phyloP scores from a whole-genome alignment of 1,139 yeast genomes.

The Lodderomyces metapsilosis region DNA sequence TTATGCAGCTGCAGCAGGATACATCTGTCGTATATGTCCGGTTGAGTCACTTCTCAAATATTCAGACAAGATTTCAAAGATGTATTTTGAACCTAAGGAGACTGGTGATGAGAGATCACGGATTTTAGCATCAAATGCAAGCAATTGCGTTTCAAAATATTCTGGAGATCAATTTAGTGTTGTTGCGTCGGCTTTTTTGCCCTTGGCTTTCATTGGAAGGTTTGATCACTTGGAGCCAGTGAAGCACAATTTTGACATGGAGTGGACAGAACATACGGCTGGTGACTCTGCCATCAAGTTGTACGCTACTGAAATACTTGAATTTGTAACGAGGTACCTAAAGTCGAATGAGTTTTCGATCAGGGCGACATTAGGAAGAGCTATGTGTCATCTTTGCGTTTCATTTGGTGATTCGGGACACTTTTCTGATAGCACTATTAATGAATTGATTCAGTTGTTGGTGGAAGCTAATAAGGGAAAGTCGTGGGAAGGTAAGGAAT shows the following conservation, averaged over 20 bases:
- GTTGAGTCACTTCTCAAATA: slow-evolving; percentile 55
- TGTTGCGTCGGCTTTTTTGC: slow-evolving; percentile 66
- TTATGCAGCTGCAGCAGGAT: slow-evolving; percentile 80
- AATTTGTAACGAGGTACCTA: slow-evolving; percentile 48
- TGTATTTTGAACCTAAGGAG: slow-evolving; percentile 62
- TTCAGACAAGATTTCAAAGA: slow-evolving; percentile 47
- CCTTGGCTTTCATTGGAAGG: slow-evolving; percentile 76
- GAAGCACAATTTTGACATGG: slow-evolving; percentile 51
- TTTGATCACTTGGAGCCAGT: slow-evolving; percentile 58
- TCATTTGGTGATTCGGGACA: slow-evolving; percentile 33
- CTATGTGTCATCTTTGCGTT: slow-evolving; percentile 63
- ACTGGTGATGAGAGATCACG: slow-evolving; percentile 49
- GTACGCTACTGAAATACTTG: slow-evolving; percentile 70
- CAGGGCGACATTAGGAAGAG: slow-evolving; percentile 68
- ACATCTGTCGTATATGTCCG: slow-evolving; percentile 64
- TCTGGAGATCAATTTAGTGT: slow-evolving; percentile 68
- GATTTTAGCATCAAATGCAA: slow-evolving; percentile 58
- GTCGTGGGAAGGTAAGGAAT: slow-evolving; percentile 87
- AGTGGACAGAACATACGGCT: slow-evolving; percentile 82
- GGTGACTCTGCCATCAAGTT: slow-evolving; percentile 69
- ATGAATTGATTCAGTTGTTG: slow-evolving; percentile 51
- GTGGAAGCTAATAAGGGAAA: slow-evolving; percentile 71
- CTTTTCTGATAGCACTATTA: slow-evolving; percentile 24
- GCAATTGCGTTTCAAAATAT: slow-evolving; percentile 67
- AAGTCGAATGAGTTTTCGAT: slow-evolving; percentile 61